Percentiles rank a stretch among this genome's conserved stretches.
Conservation (phyloP, 257 asterid species). For the Penstemon eatonii region DNA sequence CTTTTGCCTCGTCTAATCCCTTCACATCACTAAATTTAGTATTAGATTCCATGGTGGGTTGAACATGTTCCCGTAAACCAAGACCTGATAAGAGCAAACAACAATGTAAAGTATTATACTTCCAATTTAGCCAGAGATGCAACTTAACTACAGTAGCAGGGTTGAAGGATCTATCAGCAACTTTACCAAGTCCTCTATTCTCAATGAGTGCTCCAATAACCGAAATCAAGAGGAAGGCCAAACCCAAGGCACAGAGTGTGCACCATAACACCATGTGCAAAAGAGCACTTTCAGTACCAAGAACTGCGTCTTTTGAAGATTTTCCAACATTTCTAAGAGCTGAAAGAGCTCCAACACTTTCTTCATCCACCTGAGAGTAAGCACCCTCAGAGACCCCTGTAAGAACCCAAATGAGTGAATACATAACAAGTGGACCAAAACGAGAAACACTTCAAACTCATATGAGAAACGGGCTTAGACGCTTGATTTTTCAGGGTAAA, state of each 20-base stretch:
- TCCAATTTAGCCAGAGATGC: conserved; percentile 11
- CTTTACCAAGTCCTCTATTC: conserved; percentile 90
- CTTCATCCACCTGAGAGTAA: conserved; percentile 52
- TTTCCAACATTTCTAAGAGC: conserved; percentile 71
- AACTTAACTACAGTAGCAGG: conserved; percentile 1
- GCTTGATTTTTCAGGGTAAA: no score
- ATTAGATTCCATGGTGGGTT: conserved; percentile 74
- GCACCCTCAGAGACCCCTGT: conserved; percentile 54
- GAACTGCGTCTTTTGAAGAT: conserved; percentile 66
- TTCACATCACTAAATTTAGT: conserved; percentile 89
- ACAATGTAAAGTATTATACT: conserved; percentile 19
- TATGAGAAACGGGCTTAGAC: no score
- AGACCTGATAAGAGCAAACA: conserved; percentile 50
- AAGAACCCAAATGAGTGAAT: conserved; percentile 16
- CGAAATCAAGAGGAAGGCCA: conserved; percentile 75
- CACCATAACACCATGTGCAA: conserved; percentile 96
- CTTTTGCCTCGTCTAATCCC: conserved; percentile 97
- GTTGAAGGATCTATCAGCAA: conserved; percentile 33
- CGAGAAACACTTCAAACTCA: not conserved
- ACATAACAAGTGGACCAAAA: not conserved
- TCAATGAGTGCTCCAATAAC: conserved; percentile 85
- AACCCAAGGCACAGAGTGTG: conserved; percentile 77
- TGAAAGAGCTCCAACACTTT: conserved; percentile 61
- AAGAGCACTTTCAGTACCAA: conserved; percentile 86
- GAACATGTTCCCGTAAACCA: conserved; percentile 89